phyloP scores from a whole-genome alignment of 495 filamentous ascomycete genomes.

The Amniculicola lignicola region DNA sequence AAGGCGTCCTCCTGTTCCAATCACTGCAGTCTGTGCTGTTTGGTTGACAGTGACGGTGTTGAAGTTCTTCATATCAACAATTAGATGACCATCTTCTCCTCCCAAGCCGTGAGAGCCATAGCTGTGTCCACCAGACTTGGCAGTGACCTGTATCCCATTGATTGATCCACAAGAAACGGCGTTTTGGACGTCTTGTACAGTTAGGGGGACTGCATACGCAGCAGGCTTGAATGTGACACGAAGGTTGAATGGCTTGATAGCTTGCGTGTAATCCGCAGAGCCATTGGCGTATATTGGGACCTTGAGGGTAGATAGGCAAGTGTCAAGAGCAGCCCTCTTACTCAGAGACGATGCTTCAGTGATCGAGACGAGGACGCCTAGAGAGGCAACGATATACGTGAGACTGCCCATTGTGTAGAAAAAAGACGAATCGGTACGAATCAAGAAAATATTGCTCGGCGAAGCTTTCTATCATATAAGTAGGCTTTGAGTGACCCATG shows the following conservation, averaged over 20 bases:
- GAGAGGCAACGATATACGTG: too few species aligned
- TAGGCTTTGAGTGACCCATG: too few species aligned
- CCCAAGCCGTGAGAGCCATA: constrained; percentile 58
- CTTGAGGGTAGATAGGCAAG: constrained; percentile 4
- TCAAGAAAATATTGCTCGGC: too few species aligned
- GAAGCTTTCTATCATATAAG: too few species aligned
- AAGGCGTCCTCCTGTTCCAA: constrained; percentile 64
- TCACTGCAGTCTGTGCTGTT: constrained; percentile 51
- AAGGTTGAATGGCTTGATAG: constrained; percentile 58
- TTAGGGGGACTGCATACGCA: constrained; percentile 60
- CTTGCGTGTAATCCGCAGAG: constrained; percentile 14
- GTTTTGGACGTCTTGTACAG: constrained; percentile 54
- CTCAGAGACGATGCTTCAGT: too few species aligned
- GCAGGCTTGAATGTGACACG: constrained; percentile 58
- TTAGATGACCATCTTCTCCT: constrained; percentile 45
- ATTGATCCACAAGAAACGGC: constrained; percentile 58
- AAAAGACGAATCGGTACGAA: too few species aligned
- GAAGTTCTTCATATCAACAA: constrained; percentile 57
- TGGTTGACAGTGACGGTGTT: constrained; percentile 49
- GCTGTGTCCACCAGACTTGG: constrained; percentile 72
- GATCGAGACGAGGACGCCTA: too few species aligned
- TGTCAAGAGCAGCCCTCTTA: too few species aligned
- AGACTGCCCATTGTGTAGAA: too few species aligned
- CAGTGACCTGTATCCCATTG: constrained; percentile 59
- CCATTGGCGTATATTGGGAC: constrained; percentile 9